Conservation (phyloP, 306 rosid genomes). For the Elaeagnus macrophylla region DNA sequence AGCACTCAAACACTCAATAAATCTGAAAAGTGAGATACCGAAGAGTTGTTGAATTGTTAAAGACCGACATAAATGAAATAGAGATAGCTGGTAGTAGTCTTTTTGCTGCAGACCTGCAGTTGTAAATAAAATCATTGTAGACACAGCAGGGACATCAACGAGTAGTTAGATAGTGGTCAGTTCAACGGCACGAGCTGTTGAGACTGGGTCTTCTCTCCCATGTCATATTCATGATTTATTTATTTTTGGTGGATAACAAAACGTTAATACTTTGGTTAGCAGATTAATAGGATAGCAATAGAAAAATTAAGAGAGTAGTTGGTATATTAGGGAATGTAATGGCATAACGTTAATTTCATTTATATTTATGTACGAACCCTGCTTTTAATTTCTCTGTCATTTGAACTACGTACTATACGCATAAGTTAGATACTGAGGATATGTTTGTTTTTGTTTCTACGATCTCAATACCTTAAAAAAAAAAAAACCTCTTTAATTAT, state of each 20-base stretch:
- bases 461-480: no score
- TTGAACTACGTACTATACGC: neutral
- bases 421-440: no score
- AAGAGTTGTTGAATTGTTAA: neutral
- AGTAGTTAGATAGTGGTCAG: constrained; percentile 22
- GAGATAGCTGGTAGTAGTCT: no score
- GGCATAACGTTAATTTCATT: neutral
- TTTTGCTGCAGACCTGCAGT: no score
- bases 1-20: no score
- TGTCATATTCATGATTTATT: neutral
- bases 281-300: constrained; percentile 13
- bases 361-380: constrained; percentile 5
- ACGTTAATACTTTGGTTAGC: constrained; percentile 23
- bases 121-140: neutral
- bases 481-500: no score
- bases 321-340: constrained; percentile 8
- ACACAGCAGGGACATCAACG: constrained; percentile 18
- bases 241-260: no score
- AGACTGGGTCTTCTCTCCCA: constrained; percentile 6
- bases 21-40: neutral
- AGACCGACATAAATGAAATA: no score
- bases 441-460: no score
- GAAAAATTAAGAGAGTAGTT: constrained; percentile 27
- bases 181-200: constrained; percentile 18
- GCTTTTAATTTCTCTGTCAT: neutral